These are phyloP conservation scores for Ophiobolus disseminans DNA, from an alignment of 2,329 filamentous ascomycete genomes.

Conservation along the genomic window DNA sequence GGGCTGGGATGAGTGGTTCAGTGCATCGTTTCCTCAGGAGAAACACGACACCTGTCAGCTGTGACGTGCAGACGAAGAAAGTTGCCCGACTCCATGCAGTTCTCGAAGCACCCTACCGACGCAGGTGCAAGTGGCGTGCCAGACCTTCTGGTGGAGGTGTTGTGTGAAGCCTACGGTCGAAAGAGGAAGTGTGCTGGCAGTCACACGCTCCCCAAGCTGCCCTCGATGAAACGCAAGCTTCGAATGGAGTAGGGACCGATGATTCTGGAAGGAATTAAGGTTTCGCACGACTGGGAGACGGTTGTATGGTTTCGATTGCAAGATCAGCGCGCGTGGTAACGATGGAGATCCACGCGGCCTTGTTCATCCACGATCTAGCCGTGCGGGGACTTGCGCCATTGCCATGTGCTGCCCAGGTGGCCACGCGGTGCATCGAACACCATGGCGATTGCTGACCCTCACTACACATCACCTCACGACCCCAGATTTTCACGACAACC, in stretches of 20 bases:
- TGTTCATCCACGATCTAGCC: conserved; percentile 1
- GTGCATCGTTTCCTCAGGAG: neutral
- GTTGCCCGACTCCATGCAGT: neutral
- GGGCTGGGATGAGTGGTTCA: conserved; percentile 11
- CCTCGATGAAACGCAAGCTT: conserved; percentile 1
- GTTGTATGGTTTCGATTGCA: neutral
- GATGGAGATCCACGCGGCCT: neutral
- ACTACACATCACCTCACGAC: neutral
- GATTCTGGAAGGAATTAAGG: neutral
- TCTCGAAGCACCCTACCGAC: neutral
- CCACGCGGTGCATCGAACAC: neutral
- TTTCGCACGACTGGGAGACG: no score
- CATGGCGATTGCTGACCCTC: neutral
- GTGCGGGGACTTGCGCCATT: conserved; percentile 8
- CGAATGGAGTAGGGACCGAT: neutral
- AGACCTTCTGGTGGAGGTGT: no score
- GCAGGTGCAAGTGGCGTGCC: neutral
- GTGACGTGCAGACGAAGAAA: neutral
- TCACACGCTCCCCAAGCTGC: neutral
- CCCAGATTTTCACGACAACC: neutral
- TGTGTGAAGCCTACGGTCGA: conserved; percentile 1
- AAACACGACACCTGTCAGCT: neutral
- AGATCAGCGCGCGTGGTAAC: neutral
- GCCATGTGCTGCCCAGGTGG: conserved; percentile 6
- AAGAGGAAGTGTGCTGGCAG: neutral